These are phyloP conservation scores for Cystoderma amianthinum DNA, from an alignment of 768 basidiomycete species.

Conservation along the genomic window DNA sequence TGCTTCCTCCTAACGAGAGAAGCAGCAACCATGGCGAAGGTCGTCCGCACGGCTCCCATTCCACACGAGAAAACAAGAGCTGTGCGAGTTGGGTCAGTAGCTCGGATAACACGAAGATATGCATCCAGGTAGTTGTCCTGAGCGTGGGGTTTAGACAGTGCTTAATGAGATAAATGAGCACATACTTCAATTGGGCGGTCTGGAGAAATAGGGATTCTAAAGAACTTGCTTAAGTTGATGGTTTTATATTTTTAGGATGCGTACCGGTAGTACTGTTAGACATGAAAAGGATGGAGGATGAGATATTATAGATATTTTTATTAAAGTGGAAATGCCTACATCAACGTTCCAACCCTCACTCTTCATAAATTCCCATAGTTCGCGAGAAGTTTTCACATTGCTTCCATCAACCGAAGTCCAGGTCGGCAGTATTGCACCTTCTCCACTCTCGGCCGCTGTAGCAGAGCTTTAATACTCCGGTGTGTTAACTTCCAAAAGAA, in stretches of 20 bases:
- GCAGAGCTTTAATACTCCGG: constrained; percentile 6
- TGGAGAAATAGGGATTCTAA: constrained; percentile 90
- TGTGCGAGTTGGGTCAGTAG: constrained; percentile 72
- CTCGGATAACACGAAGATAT: constrained; percentile 76
- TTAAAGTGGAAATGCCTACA: constrained; percentile 31
- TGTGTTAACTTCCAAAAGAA: neutral
- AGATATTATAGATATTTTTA: too few relatives aligned
- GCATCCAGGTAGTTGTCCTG: constrained; percentile 95
- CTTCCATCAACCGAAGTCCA: constrained; percentile 87
- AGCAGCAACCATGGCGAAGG: constrained; percentile 96
- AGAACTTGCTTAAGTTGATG: constrained; percentile 5
- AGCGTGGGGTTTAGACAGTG: neutral
- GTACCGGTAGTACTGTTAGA: constrained; percentile 69
- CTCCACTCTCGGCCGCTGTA: constrained; percentile 51
- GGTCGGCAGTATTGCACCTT: constrained; percentile 81
- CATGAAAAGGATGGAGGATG: too few relatives aligned
- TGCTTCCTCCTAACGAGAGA: constrained; percentile 80
- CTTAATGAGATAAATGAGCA: neutral
- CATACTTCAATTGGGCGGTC: constrained; percentile 84
- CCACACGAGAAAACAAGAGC: constrained; percentile 93
- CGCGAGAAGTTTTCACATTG: constrained; percentile 82
- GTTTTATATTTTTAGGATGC: neutral
- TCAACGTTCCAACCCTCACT: constrained; percentile 89
- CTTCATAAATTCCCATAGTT: constrained; percentile 79
- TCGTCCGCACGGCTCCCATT: constrained; percentile 94